A percentile compares a stretch with the other conserved stretches of the same genome.
These are phyloP conservation scores for Cynara cardunculus DNA, from an alignment of 129 eudicot genomes.

Conservation along the genomic window DNA sequence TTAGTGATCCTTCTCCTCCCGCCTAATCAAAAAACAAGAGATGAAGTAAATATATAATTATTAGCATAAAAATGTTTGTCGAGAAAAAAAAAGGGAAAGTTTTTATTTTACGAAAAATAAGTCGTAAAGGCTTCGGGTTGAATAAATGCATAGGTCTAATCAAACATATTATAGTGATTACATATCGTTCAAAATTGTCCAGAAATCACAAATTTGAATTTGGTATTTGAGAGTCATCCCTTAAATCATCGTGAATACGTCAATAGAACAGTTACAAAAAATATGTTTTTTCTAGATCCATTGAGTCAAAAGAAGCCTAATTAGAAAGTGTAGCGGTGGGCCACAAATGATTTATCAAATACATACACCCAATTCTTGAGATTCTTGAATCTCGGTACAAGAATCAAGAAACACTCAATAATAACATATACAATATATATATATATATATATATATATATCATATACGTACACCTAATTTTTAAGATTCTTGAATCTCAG, in stretches of 20 bases:
- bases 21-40: constrained; percentile 8
- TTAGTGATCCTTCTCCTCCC: constrained; percentile 33
- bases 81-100: neutral
- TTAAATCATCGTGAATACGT: neutral
- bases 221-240: neutral
- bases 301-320: neutral
- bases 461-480: no score
- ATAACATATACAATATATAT: neutral
- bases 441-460: no score
- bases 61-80: neutral
- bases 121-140: no score
- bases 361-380: no score
- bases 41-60: neutral
- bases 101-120: neutral
- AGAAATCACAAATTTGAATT: neutral
- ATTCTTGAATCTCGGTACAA: neutral
- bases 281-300: neutral
- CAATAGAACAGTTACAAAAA: no score
- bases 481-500: no score
- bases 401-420: neutral
- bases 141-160: no score
- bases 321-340: neutral
- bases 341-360: no score
- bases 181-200: neutral
- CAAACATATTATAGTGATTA: neutral